Conservation (phyloP, 352 stramenopile species). For the Pythium phragmitis region DNA sequence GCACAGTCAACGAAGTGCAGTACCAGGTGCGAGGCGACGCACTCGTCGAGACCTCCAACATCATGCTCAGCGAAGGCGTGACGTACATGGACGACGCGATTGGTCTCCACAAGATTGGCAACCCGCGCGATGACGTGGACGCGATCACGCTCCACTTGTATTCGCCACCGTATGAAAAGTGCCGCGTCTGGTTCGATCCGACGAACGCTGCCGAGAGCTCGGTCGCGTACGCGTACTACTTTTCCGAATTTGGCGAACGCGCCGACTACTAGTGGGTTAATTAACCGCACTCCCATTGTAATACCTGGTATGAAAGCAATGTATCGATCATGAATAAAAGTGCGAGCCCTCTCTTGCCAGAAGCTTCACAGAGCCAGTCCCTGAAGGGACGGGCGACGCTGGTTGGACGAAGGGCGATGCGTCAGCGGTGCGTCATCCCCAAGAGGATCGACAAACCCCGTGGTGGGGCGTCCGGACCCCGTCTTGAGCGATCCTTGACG, state of each 20-base stretch:
- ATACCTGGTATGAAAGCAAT: constrained; percentile 1
- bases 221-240: constrained; percentile 70
- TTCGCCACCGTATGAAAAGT: constrained; percentile 90
- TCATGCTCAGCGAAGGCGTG: constrained; percentile 61
- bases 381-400: constrained; percentile 56
- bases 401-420: constrained; percentile 43
- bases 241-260: constrained; percentile 69
- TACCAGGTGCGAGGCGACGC: constrained; percentile 52
- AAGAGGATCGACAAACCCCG: constrained; percentile 60
- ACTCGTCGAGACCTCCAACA: constrained; percentile 64
- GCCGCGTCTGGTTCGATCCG: constrained; percentile 81
- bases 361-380: constrained; percentile 46
- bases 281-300: too few species aligned
- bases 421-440: constrained; percentile 41
- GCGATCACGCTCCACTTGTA: constrained; percentile 95
- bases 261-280: constrained; percentile 32
- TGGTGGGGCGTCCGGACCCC: constrained; percentile 35
- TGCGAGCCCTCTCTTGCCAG: not conserved
- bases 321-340: constrained; percentile 8
- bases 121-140: constrained; percentile 56
- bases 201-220: constrained; percentile 50
- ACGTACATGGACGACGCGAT: constrained; percentile 91
- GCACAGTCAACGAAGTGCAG: constrained; percentile 87
- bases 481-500: constrained; percentile 54
- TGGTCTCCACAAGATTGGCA: constrained; percentile 92